These are phyloP conservation scores for Onygena corvina DNA, from an alignment of 2,329 filamentous ascomycete species.

Conservation along the genomic window DNA sequence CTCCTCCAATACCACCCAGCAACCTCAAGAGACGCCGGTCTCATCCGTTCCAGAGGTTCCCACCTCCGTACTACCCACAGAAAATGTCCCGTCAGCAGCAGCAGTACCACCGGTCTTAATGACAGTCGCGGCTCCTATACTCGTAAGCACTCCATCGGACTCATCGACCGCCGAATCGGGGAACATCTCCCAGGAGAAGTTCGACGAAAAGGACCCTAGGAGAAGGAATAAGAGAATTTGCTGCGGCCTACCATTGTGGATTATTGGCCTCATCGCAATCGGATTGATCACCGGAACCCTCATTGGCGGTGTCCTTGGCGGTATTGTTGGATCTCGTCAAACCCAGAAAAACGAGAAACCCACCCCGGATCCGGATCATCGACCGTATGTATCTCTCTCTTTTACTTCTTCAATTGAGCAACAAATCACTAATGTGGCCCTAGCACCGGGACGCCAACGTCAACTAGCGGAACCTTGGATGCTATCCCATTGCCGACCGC, in stretches of 20 bases:
- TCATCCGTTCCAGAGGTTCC: constrained; percentile 24
- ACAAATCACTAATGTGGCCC: neutral
- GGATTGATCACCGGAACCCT: constrained; percentile 39
- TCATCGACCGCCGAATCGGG: constrained; percentile 12
- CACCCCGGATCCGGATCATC: neutral
- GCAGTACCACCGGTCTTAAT: neutral
- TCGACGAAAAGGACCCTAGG: constrained; percentile 36
- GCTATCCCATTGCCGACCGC: constrained; percentile 34
- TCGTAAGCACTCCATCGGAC: constrained; percentile 6
- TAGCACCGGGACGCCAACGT: constrained; percentile 26
- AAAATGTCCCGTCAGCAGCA: constrained; percentile 11
- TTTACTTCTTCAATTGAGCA: neutral
- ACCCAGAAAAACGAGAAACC: constrained; percentile 17
- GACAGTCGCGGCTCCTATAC: constrained; percentile 2
- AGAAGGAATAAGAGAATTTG: constrained; percentile 34
- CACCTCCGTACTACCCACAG: constrained; percentile 20
- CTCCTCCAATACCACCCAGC: constrained; percentile 38
- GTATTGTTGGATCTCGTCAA: constrained; percentile 38
- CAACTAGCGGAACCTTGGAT: constrained; percentile 39
- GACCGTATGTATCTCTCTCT: neutral
- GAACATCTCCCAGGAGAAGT: constrained; percentile 17
- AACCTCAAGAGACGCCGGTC: constrained; percentile 26
- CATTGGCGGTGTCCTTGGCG: constrained; percentile 44
- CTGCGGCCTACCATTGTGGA: constrained; percentile 43
- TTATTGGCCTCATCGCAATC: constrained; percentile 36